A percentile compares a stretch with the other conserved stretches of the same genome.
Evolutionary conservation across 768 basidiomycete species (phyloP).

Genomic region (Dentipellis sp.): DNA sequence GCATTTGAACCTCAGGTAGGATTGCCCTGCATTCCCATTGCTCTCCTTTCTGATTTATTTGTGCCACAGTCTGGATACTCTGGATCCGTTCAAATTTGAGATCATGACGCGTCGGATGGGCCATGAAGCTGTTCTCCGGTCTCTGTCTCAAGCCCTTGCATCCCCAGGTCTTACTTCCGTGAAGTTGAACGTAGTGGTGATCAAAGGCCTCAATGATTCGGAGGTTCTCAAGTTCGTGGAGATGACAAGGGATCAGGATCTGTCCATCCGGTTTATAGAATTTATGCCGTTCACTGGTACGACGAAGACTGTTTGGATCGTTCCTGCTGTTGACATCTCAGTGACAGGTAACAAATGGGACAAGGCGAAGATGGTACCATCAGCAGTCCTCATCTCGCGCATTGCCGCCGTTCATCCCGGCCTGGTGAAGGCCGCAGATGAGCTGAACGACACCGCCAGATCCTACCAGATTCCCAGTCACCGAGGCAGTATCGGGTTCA

Average conservation of each 20-base stretch:
- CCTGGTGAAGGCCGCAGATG: slow-evolving; percentile 51
- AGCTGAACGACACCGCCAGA: slow-evolving; percentile 73
- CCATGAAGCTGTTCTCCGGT: slow-evolving; percentile 63
- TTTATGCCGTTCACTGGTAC: slow-evolving; percentile 90
- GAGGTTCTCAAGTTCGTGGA: slow-evolving; percentile 75
- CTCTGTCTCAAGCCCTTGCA: slow-evolving; percentile 54
- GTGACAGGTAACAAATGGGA: slow-evolving; percentile 77
- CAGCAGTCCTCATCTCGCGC: slow-evolving; percentile 46
- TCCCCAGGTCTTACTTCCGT: slow-evolving; percentile 44
- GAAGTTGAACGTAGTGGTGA: slow-evolving; percentile 80
- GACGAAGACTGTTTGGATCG: not conserved
- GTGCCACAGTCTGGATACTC: slow-evolving; percentile 59
- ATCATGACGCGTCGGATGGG: slow-evolving; percentile 75
- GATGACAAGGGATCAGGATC: slow-evolving; percentile 50
- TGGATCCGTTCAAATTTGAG: slow-evolving; percentile 83
- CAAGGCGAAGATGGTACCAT: slow-evolving; percentile 72
- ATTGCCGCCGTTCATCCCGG: slow-evolving; percentile 41
- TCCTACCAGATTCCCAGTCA: slow-evolving; percentile 70
- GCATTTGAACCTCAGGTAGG: slow-evolving; percentile 46
- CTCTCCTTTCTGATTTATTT: not conserved
- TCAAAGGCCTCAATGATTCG: slow-evolving; percentile 74
- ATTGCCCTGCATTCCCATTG: not conserved
- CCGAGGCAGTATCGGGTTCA: slow-evolving; percentile 71
- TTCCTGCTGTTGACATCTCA: not conserved
- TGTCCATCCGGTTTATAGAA: slow-evolving; percentile 83